Conservation (phyloP, 805 yeast genomes). For the Blastobotrys parvus region DNA sequence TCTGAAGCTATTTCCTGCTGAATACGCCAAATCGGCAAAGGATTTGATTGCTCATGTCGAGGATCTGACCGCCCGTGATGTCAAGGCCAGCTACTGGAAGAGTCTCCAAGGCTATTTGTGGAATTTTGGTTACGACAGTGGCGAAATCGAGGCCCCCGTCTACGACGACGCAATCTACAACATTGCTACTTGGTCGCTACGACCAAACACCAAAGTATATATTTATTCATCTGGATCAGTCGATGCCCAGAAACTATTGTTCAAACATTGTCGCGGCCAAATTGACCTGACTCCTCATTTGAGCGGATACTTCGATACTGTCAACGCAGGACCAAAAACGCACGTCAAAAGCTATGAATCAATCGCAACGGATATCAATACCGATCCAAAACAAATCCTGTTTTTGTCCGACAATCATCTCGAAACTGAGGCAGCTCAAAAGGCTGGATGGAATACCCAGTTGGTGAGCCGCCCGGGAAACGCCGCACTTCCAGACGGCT, state of each 20-base stretch:
- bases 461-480: slow-evolving; percentile 75
- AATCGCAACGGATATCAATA: slow-evolving; percentile 40
- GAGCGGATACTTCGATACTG: slow-evolving; percentile 74
- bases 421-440: slow-evolving; percentile 70
- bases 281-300: slow-evolving; percentile 47
- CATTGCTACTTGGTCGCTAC: slow-evolving; percentile 26
- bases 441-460: slow-evolving; percentile 50
- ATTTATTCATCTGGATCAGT: slow-evolving; percentile 89
- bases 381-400: slow-evolving; percentile 31
- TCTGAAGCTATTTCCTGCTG: slow-evolving; percentile 41
- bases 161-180: slow-evolving; percentile 61
- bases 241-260: slow-evolving; percentile 74
- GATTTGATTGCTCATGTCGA: slow-evolving; percentile 41
- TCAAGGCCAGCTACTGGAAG: slow-evolving; percentile 72
- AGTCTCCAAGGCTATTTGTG: slow-evolving; percentile 77
- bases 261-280: slow-evolving; percentile 46
- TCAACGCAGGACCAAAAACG: slow-evolving; percentile 68
- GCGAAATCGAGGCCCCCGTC: slow-evolving; percentile 69
- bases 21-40: slow-evolving; percentile 22
- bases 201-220: slow-evolving; percentile 33
- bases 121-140: slow-evolving; percentile 70
- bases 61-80: slow-evolving; percentile 52
- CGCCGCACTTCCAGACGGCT: slow-evolving; percentile 23
- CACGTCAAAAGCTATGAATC: slow-evolving; percentile 47
- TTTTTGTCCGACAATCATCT: slow-evolving; percentile 75